Evolutionary conservation across 176 grass and related monocot species (phyloP), one percentile per base, ranked within the genome.

Genomic region (Aegilops umbellulata): DNA sequence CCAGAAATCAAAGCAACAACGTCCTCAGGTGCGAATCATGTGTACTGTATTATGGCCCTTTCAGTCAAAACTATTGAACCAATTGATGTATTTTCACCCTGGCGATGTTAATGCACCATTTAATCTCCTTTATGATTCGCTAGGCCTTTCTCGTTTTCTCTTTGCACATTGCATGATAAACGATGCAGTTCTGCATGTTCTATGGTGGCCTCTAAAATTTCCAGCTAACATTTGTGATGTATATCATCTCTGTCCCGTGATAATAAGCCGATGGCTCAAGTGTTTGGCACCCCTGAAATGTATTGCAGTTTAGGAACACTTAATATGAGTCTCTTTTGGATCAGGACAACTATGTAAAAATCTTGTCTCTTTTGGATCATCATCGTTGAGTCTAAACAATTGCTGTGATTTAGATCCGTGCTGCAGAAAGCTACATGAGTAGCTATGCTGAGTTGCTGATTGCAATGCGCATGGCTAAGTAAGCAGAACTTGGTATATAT

Each of bases 1-100:
- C 24, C 88, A 94, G 74, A 90, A 87, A 77, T 88, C 88, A 87
- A 91, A 87, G 79, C 71, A 83, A 39, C 87, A 60, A 31, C 80
- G 86, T 82, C 44, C 83, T 77, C 92, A 96, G 90, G 94, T 96
- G 79, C 60, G 70, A 19, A 88, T 62, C 39, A 8, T 77, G 62
- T 25, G 32, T 23, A 69, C 3, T 69, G 4, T 70, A 77, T 57
- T 84, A 51, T 15, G 15, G 1, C 36, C 67, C 26, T 84, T 84
- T 42, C 20, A 36, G 38, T 69, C 26, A 80, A 68, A 39, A 10
- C 47, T 42, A 60, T 60, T 62, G 20, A 51, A 61, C 65, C 12
- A 81, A 63, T 80, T 76, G n/a, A 76, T 84, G 26, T 44, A 46
- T 47, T 82, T 51, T 46, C 16, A 81, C 55, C 65, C 13, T 46